Conservation (phyloP, 2,329 filamentous ascomycete genomes). For the Botrytis fragariae region DNA sequence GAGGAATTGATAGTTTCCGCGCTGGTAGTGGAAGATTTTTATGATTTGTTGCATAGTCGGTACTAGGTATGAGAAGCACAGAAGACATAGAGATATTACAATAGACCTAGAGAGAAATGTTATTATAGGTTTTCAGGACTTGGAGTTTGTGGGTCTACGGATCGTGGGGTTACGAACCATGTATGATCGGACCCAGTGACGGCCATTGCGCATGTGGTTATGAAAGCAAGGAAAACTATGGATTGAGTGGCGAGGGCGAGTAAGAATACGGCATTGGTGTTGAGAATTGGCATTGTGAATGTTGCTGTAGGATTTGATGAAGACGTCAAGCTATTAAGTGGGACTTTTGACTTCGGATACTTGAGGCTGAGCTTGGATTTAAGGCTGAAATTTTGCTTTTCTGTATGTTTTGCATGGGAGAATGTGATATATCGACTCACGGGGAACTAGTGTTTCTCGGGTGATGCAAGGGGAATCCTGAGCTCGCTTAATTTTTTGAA, state of each 20-base stretch:
- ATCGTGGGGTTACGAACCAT: background rate
- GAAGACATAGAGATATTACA: background rate
- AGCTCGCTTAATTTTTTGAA: background rate
- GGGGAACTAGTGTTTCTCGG: background rate
- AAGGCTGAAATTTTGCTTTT: background rate
- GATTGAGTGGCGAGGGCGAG: background rate
- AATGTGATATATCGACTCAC: background rate
- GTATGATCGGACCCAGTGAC: background rate
- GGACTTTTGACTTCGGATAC: background rate
- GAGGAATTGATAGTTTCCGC: background rate
- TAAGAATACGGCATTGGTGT: background rate
- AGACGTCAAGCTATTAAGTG: background rate
- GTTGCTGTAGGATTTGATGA: background rate
- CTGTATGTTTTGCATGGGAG: background rate
- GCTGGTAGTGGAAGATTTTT: background rate
- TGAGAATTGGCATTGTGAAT: background rate
- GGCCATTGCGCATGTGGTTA: background rate
- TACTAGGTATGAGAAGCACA: background rate
- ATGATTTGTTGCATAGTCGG: background rate
- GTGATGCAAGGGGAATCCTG: background rate
- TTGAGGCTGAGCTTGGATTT: background rate
- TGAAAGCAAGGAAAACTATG: background rate
- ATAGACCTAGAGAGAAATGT: background rate
- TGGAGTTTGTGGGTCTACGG: background rate
- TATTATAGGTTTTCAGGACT: background rate